These are phyloP conservation scores for Angomonas ambiguus DNA, from an alignment of 208 protist species.

Conservation along the genomic window DNA sequence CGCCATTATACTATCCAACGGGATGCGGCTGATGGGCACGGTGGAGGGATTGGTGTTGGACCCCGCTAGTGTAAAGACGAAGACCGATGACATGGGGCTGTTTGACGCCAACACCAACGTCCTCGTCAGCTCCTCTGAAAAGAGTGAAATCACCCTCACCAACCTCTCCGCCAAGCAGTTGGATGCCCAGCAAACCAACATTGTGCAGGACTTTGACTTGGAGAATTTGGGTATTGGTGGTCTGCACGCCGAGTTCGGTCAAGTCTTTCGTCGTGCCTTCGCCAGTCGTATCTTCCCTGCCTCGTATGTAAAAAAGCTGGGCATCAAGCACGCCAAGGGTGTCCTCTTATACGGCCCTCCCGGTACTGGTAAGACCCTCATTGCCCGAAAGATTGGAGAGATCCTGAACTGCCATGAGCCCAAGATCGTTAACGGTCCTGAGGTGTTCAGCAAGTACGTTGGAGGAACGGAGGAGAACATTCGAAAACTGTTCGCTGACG, in stretches of 20 bases:
- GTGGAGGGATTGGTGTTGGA: slow-evolving; percentile 23
- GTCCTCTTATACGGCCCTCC: slow-evolving; percentile 98
- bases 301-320: slow-evolving; percentile 94
- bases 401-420: slow-evolving; percentile 97
- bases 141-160: slow-evolving; percentile 63
- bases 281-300: slow-evolving; percentile 96
- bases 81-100: slow-evolving; percentile 30
- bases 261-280: slow-evolving; percentile 99
- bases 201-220: slow-evolving; percentile 86
- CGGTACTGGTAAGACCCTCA: slow-evolving; percentile 99
- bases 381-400: slow-evolving; percentile 99
- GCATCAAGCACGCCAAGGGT: slow-evolving; percentile 97
- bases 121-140: slow-evolving; percentile 36
- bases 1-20: slow-evolving; percentile 45
- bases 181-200: slow-evolving; percentile 72
- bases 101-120: slow-evolving; percentile 37
- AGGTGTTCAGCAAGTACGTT: slow-evolving; percentile 99
- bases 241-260: slow-evolving; percentile 93
- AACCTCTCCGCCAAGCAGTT: slow-evolving; percentile 78
- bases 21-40: slow-evolving; percentile 47
- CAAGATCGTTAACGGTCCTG: slow-evolving; percentile 98
- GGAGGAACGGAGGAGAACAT: slow-evolving; percentile 99
- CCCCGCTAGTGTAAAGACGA: slow-evolving; percentile 9
- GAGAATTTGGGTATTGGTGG: slow-evolving; percentile 96
- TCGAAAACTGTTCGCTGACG: slow-evolving; percentile 98